phyloP scores from a whole-genome alignment of 2,329 filamentous ascomycete species.

The Dactylonectria estremocensis region DNA sequence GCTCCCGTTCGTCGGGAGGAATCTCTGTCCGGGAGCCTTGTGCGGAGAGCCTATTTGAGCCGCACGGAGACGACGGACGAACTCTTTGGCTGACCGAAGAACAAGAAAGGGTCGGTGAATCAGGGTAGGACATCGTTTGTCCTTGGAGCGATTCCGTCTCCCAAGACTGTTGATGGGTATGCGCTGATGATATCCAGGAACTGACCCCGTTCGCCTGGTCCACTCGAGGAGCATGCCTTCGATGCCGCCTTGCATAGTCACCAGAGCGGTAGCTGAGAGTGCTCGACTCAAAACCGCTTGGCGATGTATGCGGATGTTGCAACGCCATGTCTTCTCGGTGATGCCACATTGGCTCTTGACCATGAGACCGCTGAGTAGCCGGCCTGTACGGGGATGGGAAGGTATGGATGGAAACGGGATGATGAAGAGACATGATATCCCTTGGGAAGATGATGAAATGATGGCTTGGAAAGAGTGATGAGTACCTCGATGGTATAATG shows the following conservation, averaged over 20 bases:
- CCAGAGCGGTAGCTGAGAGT: background rate
- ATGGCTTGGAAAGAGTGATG: background rate
- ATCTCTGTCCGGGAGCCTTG: background rate
- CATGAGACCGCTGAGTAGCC: conserved; percentile 7
- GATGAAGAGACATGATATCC: conserved; percentile 30
- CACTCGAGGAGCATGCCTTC: conserved; percentile 3
- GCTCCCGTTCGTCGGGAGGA: background rate
- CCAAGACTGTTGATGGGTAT: conserved; percentile 14
- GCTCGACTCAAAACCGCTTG: background rate
- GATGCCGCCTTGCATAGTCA: background rate
- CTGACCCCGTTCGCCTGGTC: conserved; percentile 13
- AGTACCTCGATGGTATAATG: background rate
- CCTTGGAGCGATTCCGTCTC: conserved; percentile 3
- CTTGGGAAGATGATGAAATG: background rate
- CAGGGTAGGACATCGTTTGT: background rate
- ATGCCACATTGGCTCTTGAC: conserved; percentile 10
- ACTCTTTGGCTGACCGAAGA: conserved; percentile 11
- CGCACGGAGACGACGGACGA: conserved; percentile 16
- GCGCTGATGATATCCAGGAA: conserved; percentile 20
- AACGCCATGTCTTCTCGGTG: conserved; percentile 5
- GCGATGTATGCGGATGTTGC: background rate
- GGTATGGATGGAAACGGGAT: conserved; percentile 11
- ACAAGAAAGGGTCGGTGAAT: background rate
- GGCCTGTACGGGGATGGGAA: conserved; percentile 7
- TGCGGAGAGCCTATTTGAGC: background rate